These are phyloP conservation scores for Colletotrichum horii DNA, from an alignment of 2,329 filamentous ascomycete species.

Conservation along the genomic window DNA sequence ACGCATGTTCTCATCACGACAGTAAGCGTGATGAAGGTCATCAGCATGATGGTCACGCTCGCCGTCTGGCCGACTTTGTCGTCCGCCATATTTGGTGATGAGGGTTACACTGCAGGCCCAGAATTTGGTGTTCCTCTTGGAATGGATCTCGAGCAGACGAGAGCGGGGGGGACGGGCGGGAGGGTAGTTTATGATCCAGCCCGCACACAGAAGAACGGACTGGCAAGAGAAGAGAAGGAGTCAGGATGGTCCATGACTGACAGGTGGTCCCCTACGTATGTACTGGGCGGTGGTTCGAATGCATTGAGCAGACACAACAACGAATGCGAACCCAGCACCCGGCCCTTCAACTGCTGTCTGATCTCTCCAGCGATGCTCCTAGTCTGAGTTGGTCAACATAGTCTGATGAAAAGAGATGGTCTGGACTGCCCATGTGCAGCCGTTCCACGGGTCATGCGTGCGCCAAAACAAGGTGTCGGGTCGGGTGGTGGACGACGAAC, in stretches of 20 bases:
- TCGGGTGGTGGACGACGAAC: neutral
- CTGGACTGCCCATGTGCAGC: neutral
- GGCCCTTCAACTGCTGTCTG: constrained; percentile 10
- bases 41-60: constrained; percentile 16
- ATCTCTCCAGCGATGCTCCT: constrained; percentile 13
- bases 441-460: neutral
- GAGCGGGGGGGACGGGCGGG: neutral
- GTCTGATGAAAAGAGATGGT: neutral
- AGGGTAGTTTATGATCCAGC: constrained; percentile 5
- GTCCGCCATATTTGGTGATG: constrained; percentile 17
- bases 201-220: neutral
- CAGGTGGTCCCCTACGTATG: constrained; percentile 4
- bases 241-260: constrained; percentile 13
- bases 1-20: constrained; percentile 18
- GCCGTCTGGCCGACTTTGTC: constrained; percentile 12
- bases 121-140: neutral
- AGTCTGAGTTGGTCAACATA: neutral
- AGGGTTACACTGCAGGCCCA: constrained; percentile 5
- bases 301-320: neutral
- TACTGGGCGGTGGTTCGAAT: neutral
- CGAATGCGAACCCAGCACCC: neutral
- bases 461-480: neutral
- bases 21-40: constrained; percentile 13
- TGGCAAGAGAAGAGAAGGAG: neutral
- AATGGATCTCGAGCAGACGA: neutral